Base-by-base conservation (phyloP, 2,329 filamentous ascomycete species). In the Fusarium papillatum region DNA sequence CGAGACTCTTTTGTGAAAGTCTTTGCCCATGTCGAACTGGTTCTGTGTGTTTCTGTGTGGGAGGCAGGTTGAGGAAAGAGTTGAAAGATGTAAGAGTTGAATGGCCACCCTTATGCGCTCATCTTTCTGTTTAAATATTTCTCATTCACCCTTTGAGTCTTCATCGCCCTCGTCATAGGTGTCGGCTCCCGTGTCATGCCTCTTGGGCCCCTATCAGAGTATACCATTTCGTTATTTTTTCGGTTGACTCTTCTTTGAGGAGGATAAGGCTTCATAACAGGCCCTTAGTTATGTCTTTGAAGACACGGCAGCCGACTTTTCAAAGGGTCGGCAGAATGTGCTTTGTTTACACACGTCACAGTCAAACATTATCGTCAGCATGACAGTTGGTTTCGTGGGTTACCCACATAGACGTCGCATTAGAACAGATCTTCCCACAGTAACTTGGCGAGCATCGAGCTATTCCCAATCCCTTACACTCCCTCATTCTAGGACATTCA, bases 371-470 rank as follows among this genome's bases (percentile, higher is more conserved):
- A 7, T 19, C 7, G 13, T 22, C 13, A 48, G 7, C 43, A 48
- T 26, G 16, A 17, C 22, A 9, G 2, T 0, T 9, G 2, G 14
- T 26, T 7, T 17, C 14, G 17, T 17, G 2, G 14, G 16, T 11
- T 17, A 26, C 8, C 3, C 8, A 6, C 14, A 7, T 1, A 10
- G 14, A 7, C 14, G 29, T 3, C 5, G 8, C 5, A 3, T 7
- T 10, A 5, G 14, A 11, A 17, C 2, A 6, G 0, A 26, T 26
- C 0, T 17, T 26, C 3, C 3, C 1, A 11, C 16, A 5, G 7
- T 10, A 11, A 16, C 1, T 9, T 16, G 16, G 14, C 9, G 7
- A 46, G 43, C 43, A 24, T 46, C 13, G 13, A 14, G 2, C 4
- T 24, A 2, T 16, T 46, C n/a, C 13, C 13, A 26, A 26, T 10